Evolutionary conservation across 495 filamentous ascomycete species (phyloP).

Genomic region (Staphylotrichum longicolle): DNA sequence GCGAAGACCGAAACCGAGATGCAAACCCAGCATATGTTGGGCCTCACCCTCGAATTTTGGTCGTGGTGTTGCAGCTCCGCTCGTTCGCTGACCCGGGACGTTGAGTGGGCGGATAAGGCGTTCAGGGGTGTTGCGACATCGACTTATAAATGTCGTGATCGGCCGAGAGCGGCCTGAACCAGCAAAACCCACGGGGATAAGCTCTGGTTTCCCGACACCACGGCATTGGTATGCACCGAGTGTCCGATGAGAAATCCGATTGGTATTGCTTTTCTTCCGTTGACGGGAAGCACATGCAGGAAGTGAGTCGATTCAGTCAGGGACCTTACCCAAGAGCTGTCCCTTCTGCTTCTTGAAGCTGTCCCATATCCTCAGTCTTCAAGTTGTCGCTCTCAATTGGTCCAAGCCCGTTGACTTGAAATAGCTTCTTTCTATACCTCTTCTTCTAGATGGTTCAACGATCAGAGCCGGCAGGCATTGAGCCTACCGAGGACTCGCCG

Average conservation of each 20-base stretch:
- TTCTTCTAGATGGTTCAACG: slow-evolving; percentile 11
- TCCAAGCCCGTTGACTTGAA: background rate
- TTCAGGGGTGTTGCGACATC: slow-evolving; percentile 24
- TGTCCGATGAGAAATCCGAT: background rate
- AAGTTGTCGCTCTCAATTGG: no score
- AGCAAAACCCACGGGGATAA: slow-evolving; percentile 15
- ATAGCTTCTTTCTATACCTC: background rate
- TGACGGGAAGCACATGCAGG: no score
- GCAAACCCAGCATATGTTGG: no score
- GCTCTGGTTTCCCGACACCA: background rate
- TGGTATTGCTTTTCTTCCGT: no score
- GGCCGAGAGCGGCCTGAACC: background rate
- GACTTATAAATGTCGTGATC: slow-evolving; percentile 28
- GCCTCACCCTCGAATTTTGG: background rate
- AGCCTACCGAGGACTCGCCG: slow-evolving; percentile 20
- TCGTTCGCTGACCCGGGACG: background rate
- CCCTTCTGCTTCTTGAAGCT: no score
- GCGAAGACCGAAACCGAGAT: background rate
- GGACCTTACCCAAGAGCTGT: no score
- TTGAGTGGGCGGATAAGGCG: slow-evolving; percentile 8
- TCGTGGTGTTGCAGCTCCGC: background rate
- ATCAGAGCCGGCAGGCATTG: background rate
- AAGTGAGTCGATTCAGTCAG: no score
- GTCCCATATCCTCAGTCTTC: no score
- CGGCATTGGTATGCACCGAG: background rate